Conservation (phyloP, 2,329 filamentous ascomycete species). For the Podosphaera xanthii region DNA sequence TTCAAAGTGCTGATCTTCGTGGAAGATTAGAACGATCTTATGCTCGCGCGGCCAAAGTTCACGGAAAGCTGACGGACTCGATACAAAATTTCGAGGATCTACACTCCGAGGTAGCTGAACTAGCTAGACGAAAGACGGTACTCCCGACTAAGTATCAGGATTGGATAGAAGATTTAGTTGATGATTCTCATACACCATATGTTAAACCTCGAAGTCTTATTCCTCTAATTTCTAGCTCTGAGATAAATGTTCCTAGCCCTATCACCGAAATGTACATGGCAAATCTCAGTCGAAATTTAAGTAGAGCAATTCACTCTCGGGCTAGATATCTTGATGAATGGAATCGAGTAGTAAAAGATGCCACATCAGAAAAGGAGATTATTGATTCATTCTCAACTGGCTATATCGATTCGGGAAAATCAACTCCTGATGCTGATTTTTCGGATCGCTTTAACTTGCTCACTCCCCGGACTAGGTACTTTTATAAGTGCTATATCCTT, state of each 20-base stretch:
- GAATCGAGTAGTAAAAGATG: conserved; percentile 54
- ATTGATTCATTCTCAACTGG: conserved; percentile 65
- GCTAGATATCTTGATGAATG: conserved; percentile 70
- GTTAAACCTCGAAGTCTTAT: conserved; percentile 23
- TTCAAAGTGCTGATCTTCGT: conserved; percentile 57
- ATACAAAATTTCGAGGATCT: conserved; percentile 58
- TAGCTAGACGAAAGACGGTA: conserved; percentile 61
- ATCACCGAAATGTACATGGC: conserved; percentile 88
- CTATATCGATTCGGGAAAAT: conserved; percentile 50
- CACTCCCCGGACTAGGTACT: conserved; percentile 61
- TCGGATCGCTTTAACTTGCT: conserved; percentile 36
- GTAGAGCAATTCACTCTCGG: conserved; percentile 62
- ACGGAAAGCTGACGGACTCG: conserved; percentile 75
- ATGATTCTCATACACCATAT: conserved; percentile 50
- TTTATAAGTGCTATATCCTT: conserved; percentile 50
- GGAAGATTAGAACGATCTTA: conserved; percentile 55
- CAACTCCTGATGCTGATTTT: conserved; percentile 27
- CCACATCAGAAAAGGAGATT: conserved; percentile 54
- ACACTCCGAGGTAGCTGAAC: conserved; percentile 56
- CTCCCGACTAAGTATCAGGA: conserved; percentile 56
- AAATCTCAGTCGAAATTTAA: conserved; percentile 62
- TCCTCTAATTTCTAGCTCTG: conserved; percentile 21
- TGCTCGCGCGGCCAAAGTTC: conserved; percentile 51
- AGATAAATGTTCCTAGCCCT: conserved; percentile 43
- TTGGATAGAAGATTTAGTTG: conserved; percentile 88